Evolutionary conservation across 768 basidiomycete species (phyloP).

Genomic region (Phlebiopsis gigantea): DNA sequence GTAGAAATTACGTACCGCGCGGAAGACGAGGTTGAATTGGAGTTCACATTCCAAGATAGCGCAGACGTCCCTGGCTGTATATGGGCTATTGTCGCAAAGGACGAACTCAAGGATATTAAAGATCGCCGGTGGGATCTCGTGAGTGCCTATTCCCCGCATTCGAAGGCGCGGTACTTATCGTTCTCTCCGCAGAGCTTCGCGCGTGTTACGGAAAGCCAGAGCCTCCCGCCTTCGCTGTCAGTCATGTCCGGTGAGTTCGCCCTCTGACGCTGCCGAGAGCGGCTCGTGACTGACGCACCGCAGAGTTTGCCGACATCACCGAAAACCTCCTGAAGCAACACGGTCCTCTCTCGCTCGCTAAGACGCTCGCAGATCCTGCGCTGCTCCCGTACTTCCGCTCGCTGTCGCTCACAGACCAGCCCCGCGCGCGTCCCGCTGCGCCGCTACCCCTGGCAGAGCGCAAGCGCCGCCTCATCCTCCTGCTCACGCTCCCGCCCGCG

Average conservation of each 20-base stretch:
- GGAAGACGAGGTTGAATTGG: constrained; percentile 66
- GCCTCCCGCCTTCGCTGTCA: constrained; percentile 55
- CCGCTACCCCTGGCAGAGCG: constrained; percentile 46
- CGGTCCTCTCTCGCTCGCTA: constrained; percentile 44
- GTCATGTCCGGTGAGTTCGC: constrained; percentile 66
- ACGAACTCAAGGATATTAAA: constrained; percentile 65
- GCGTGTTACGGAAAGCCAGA: constrained; percentile 61
- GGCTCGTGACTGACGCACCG: constrained; percentile 7
- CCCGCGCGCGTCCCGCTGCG: constrained; percentile 57
- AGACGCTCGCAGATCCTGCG: constrained; percentile 58
- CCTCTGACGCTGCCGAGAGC: neutral
- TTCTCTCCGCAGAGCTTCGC: constrained; percentile 83
- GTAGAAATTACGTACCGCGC: constrained; percentile 73
- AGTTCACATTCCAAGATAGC: constrained; percentile 64
- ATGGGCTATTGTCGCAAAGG: constrained; percentile 80
- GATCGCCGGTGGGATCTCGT: constrained; percentile 85
- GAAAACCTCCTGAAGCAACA: constrained; percentile 66
- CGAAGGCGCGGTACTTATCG: no score
- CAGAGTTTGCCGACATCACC: constrained; percentile 83
- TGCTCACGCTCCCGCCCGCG: constrained; percentile 45
- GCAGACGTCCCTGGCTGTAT: constrained; percentile 60
- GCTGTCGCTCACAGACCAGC: constrained; percentile 86
- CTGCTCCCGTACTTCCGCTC: constrained; percentile 78
- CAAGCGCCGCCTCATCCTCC: constrained; percentile 72
- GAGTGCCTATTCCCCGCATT: constrained; percentile 29